A percentile compares a stretch with the other conserved stretches of the same genome.
phyloP scores from a whole-genome alignment of 2,329 filamentous ascomycete species.

The Colletotrichum somersetense region DNA sequence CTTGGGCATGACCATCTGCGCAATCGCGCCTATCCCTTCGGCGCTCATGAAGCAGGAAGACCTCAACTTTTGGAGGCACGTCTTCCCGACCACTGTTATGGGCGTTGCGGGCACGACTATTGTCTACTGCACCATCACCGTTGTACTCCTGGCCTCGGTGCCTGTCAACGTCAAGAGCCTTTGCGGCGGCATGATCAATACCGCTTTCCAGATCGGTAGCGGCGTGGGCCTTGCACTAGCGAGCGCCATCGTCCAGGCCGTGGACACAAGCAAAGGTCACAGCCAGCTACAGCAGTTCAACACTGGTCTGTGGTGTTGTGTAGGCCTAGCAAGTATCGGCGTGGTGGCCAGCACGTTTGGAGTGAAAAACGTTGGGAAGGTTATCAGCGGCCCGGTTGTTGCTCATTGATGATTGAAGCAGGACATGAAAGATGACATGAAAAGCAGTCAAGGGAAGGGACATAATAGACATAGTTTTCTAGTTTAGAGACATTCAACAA shows the following conservation, averaged over 20 bases:
- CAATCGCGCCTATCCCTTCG: conserved; percentile 27
- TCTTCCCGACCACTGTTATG: conserved; percentile 34
- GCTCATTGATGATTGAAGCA: conserved; percentile 11
- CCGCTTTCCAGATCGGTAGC: conserved; percentile 38
- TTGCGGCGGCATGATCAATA: conserved; percentile 37
- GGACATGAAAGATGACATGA: neutral
- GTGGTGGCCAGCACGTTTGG: conserved; percentile 26
- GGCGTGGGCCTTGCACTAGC: conserved; percentile 28
- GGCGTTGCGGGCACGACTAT: conserved; percentile 34
- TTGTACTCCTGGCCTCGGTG: conserved; percentile 33
- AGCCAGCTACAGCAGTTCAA: conserved; percentile 24
- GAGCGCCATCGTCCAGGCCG: conserved; percentile 31
- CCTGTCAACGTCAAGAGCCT: conserved; percentile 40
- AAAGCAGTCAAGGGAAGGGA: neutral
- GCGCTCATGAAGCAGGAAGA: conserved; percentile 31
- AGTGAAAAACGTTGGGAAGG: conserved; percentile 28
- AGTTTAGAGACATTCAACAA: neutral
- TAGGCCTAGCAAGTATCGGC: conserved; percentile 28
- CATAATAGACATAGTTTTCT: neutral
- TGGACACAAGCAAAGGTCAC: conserved; percentile 29
- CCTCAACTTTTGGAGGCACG: conserved; percentile 37
- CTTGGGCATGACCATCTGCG: conserved; percentile 28
- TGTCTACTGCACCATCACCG: conserved; percentile 39
- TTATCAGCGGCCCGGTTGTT: conserved; percentile 8
- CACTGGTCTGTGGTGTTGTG: conserved; percentile 33